Percentiles rank a stretch among this genome's conserved stretches.
Conservation (phyloP, 2,329 filamentous ascomycete species). For the Paramyrothecium sp. region DNA sequence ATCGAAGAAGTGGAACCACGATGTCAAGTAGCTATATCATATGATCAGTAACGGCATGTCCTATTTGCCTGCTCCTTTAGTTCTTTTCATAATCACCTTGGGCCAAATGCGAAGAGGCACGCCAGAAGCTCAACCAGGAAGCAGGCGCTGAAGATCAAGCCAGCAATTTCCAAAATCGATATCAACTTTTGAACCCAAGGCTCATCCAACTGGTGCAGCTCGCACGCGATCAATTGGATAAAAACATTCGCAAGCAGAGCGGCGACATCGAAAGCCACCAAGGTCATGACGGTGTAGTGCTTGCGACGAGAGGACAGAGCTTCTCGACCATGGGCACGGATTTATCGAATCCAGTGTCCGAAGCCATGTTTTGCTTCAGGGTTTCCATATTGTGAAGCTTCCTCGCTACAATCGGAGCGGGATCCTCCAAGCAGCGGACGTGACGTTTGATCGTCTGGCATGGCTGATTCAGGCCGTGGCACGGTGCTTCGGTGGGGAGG, state of each 20-base stretch:
- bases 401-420: background rate
- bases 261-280: conserved; percentile 44
- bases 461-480: background rate
- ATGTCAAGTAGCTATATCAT: conserved; percentile 49
- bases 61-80: no score
- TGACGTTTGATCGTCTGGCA: background rate
- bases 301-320: conserved; percentile 36
- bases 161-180: conserved; percentile 39
- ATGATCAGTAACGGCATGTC: conserved; percentile 1
- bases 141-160: conserved; percentile 59
- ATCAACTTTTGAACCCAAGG: conserved; percentile 38
- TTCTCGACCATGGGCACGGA: conserved; percentile 6
- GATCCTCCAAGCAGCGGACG: background rate
- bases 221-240: conserved; percentile 47
- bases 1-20: conserved; percentile 64
- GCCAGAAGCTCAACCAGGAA: conserved; percentile 63
- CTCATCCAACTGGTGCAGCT: conserved; percentile 36
- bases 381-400: background rate
- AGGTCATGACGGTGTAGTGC: conserved; percentile 41
- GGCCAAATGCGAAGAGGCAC: conserved; percentile 61
- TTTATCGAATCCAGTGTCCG: background rate
- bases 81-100: conserved; percentile 33
- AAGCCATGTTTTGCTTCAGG: no score
- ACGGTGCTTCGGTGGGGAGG: no score
- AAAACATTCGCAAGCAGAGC: conserved; percentile 46